These are phyloP conservation scores for Nothopassalora personata DNA, from an alignment of 2,329 filamentous ascomycete genomes.

Conservation along the genomic window DNA sequence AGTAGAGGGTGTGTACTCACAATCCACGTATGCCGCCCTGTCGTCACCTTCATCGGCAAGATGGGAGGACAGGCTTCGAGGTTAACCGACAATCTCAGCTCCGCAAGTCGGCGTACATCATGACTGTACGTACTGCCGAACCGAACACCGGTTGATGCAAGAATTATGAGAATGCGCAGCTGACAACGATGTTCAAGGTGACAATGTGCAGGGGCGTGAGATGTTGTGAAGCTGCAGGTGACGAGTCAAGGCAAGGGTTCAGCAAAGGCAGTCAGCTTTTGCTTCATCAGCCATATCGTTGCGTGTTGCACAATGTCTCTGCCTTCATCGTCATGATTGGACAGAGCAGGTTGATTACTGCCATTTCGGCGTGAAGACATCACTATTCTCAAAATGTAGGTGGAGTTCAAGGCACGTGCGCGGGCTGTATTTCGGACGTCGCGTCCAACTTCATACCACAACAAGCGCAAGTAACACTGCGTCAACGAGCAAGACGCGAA, in stretches of 20 bases:
- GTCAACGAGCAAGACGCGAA: constrained; percentile 1
- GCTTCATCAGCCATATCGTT: neutral
- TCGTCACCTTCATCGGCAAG: neutral
- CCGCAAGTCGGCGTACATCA: neutral
- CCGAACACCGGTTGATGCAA: neutral
- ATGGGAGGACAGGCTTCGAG: neutral
- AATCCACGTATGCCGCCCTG: neutral
- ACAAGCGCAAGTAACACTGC: constrained; percentile 6
- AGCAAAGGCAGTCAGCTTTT: neutral
- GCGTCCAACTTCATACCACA: constrained; percentile 2
- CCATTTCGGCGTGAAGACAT: neutral
- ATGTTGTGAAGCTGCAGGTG: neutral
- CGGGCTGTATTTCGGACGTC: constrained; percentile 4
- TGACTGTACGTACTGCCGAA: neutral
- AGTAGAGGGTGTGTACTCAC: neutral
- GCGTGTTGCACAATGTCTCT: neutral
- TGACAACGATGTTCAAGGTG: neutral
- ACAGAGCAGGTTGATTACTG: neutral
- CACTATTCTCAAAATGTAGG: neutral
- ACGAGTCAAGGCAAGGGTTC: neutral
- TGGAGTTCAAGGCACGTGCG: neutral
- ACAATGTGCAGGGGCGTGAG: neutral
- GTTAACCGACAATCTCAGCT: neutral
- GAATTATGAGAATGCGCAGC: neutral
- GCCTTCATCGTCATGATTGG: no score